Evolutionary conservation across 768 basidiomycete genomes (phyloP).

Genomic region (Suillus brevipes): DNA sequence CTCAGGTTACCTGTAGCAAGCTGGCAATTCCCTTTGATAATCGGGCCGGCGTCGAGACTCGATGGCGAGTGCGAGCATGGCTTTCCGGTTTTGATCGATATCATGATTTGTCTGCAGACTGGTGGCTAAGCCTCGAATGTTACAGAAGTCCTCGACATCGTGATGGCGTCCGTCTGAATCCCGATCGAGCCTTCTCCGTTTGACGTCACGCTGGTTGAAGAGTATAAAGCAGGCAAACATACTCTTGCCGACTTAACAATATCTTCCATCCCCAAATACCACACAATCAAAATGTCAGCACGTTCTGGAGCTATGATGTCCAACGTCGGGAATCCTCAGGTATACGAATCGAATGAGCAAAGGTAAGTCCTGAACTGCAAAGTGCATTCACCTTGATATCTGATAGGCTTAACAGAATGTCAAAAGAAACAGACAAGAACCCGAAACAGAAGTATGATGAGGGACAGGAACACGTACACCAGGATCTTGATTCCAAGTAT

Average conservation of each 20-base stretch:
- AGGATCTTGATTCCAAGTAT: slow-evolving; percentile 44
- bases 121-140: background rate
- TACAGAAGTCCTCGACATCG: background rate
- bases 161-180: background rate
- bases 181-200: background rate
- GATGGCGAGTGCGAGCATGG: background rate
- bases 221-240: background rate
- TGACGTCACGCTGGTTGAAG: slow-evolving; percentile 5
- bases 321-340: slow-evolving; percentile 48
- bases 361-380: slow-evolving; percentile 33
- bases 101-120: background rate
- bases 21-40: no score
- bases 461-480: slow-evolving; percentile 37
- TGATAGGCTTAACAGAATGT: slow-evolving; percentile 18
- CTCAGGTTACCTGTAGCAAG: no score
- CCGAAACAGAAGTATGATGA: slow-evolving; percentile 31
- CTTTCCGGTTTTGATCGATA: background rate
- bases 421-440: slow-evolving; percentile 24
- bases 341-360: slow-evolving; percentile 50
- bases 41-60: no score
- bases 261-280: background rate
- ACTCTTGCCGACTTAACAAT: background rate
- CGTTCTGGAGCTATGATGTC: slow-evolving; percentile 47
- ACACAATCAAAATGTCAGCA: slow-evolving; percentile 8
- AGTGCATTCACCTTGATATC: slow-evolving; percentile 8